Evolutionary conservation across 2,329 filamentous ascomycete species (phyloP).

Genomic region (Alternaria brassicae): DNA sequence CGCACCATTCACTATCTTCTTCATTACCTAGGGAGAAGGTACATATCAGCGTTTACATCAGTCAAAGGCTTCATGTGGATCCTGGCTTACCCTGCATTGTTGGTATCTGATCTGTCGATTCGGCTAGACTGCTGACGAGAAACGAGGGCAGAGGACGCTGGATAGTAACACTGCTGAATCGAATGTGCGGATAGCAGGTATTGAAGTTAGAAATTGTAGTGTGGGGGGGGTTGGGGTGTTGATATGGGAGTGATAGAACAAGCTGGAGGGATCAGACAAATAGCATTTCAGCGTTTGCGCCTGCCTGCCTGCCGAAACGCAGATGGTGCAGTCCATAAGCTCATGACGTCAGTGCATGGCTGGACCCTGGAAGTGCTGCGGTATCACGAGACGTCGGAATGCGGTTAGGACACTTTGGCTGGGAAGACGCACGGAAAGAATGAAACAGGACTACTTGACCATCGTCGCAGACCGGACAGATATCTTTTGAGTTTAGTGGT

Average conservation of each 20-base stretch:
- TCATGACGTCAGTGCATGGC: conserved; percentile 2
- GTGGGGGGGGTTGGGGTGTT: neutral
- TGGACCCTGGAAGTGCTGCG: neutral
- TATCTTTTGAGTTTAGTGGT: neutral
- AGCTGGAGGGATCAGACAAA: neutral
- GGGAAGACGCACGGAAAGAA: neutral
- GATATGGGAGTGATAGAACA: neutral
- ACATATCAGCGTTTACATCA: neutral
- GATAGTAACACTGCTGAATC: neutral
- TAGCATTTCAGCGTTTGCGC: conserved; percentile 1
- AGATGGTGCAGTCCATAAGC: neutral
- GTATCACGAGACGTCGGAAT: neutral
- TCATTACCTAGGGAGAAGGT: neutral
- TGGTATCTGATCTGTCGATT: neutral
- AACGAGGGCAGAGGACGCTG: neutral
- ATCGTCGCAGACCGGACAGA: neutral
- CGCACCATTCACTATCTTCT: conserved; percentile 24
- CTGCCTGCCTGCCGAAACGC: conserved; percentile 8
- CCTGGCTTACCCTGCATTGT: conserved; percentile 1
- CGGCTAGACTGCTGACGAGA: neutral
- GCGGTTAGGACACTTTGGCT: neutral
- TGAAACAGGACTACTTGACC: neutral
- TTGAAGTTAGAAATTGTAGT: neutral
- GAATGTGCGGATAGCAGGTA: neutral
- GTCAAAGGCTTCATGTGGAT: too few species aligned